phyloP scores from a whole-genome alignment of 1,284 basidiomycete genomes.

The Cystobasidium pallidum region DNA sequence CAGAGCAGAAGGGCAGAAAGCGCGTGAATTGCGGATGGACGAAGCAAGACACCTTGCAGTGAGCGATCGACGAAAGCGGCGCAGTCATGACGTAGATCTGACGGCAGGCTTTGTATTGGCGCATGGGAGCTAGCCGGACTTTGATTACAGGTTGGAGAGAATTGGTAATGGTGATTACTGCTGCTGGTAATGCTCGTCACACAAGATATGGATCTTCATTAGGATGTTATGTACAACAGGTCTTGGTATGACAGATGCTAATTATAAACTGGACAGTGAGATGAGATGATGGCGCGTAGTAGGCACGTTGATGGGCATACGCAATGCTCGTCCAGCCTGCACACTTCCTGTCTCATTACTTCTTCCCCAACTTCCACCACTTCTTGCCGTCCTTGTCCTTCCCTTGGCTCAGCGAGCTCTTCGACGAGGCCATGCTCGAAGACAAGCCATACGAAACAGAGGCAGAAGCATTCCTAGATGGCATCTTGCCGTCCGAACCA shows the following conservation, averaged over 20 bases:
- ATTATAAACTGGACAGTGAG: no score
- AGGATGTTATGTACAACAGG: no score
- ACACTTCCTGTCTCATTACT: no score
- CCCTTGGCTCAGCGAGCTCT: not conserved
- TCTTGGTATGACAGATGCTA: no score
- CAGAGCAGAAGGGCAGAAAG: not conserved
- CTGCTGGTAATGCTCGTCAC: not conserved
- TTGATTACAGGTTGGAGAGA: not conserved
- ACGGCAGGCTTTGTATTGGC: no score
- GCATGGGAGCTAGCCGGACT: no score
- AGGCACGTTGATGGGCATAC: not conserved
- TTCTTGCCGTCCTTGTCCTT: constrained; percentile 42
- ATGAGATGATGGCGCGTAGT: not conserved
- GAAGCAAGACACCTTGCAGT: not conserved
- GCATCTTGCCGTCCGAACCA: not conserved
- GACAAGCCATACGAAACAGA: constrained; percentile 10
- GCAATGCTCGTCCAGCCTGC: no score
- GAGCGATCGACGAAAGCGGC: not conserved
- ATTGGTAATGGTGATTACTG: not conserved
- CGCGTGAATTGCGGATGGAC: not conserved
- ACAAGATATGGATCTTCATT: no score
- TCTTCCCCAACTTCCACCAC: constrained; percentile 45
- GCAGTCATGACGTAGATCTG: constrained; percentile 7
- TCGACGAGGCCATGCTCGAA: constrained; percentile 18
- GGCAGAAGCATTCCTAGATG: constrained; percentile 20